Evolutionary conservation across 768 basidiomycete genomes (phyloP).

Genomic region (Zangia roseola): DNA sequence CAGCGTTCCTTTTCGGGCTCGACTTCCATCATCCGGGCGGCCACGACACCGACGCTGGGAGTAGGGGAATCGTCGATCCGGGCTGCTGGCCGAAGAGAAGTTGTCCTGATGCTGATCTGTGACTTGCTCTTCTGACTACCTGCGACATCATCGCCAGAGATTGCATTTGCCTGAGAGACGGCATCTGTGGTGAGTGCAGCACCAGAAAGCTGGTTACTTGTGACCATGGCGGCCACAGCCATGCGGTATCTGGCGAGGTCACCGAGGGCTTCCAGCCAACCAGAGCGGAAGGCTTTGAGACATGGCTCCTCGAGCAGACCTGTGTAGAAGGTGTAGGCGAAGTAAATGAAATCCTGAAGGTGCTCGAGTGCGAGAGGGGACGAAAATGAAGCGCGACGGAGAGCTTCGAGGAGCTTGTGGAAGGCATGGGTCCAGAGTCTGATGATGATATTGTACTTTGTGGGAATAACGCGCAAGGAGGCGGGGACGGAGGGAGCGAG

Average conservation of each 20-base stretch:
- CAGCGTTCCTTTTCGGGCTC: conserved; percentile 92
- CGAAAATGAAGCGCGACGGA: conserved; percentile 79
- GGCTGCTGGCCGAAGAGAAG: conserved; percentile 50
- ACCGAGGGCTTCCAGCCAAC: conserved; percentile 96
- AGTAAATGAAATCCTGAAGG: conserved; percentile 92
- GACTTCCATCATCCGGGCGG: conserved; percentile 77
- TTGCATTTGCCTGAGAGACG: conserved; percentile 44
- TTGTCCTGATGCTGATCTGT: conserved; percentile 20
- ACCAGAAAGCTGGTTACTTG: conserved; percentile 44
- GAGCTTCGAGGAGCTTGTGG: conserved; percentile 84
- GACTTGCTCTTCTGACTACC: conserved; percentile 39
- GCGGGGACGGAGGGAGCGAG: conserved; percentile 86
- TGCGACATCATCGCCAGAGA: conserved; percentile 21
- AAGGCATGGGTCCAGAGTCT: conserved; percentile 92
- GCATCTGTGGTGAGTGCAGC: conserved; percentile 55
- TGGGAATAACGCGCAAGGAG: conserved; percentile 84
- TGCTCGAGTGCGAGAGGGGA: conserved; percentile 76
- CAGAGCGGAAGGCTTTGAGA: conserved; percentile 65
- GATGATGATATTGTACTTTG: conserved; percentile 93
- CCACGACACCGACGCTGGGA: conserved; percentile 82
- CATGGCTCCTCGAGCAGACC: conserved; percentile 80
- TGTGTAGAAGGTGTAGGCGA: conserved; percentile 93
- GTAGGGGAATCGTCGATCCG: conserved; percentile 64
- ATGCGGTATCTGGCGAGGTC: conserved; percentile 94
- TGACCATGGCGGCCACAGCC: conserved; percentile 88